Percentiles rank a stretch among this genome's conserved stretches.
Conservation (phyloP, 1,139 yeast genomes). For the Kodamaea derodonti region DNA sequence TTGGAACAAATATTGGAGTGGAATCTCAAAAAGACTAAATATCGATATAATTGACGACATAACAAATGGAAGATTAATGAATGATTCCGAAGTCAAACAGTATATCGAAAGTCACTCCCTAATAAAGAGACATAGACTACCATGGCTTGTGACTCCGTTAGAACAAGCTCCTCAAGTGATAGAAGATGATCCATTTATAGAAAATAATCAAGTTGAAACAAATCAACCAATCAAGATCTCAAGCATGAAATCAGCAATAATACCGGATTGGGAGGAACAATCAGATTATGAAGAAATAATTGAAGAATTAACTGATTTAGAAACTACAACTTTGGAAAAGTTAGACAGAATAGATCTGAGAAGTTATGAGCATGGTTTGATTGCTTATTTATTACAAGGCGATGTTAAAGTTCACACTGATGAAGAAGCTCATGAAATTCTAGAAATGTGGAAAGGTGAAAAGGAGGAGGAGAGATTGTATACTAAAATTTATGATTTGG, state of each 20-base stretch:
- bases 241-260: not conserved
- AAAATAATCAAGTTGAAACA: not conserved
- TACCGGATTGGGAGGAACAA: slow-evolving; percentile 5
- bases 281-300: slow-evolving; percentile 11
- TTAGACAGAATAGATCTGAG: slow-evolving; percentile 17
- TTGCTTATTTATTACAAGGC: slow-evolving; percentile 9
- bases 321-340: slow-evolving; percentile 15
- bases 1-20: slow-evolving; percentile 11
- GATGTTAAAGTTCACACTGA: slow-evolving; percentile 6
- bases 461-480: slow-evolving; percentile 5
- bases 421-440: slow-evolving; percentile 12
- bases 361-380: slow-evolving; percentile 21
- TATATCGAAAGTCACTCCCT: slow-evolving; percentile 8
- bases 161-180: not conserved
- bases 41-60: slow-evolving; percentile 10
- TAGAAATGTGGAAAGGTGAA: slow-evolving; percentile 11
- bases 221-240: not conserved
- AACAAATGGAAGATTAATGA: slow-evolving; percentile 9
- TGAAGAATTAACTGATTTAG: slow-evolving; percentile 4
- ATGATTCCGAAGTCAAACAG: slow-evolving; percentile 5
- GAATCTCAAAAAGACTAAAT: slow-evolving; percentile 5
- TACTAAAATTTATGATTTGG: not conserved
- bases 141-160: slow-evolving; percentile 8
- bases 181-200: not conserved
- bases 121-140: slow-evolving; percentile 1